Base-by-base conservation (phyloP, 2,329 filamentous ascomycete genomes). In the Paracamarosporium sp. region DNA sequence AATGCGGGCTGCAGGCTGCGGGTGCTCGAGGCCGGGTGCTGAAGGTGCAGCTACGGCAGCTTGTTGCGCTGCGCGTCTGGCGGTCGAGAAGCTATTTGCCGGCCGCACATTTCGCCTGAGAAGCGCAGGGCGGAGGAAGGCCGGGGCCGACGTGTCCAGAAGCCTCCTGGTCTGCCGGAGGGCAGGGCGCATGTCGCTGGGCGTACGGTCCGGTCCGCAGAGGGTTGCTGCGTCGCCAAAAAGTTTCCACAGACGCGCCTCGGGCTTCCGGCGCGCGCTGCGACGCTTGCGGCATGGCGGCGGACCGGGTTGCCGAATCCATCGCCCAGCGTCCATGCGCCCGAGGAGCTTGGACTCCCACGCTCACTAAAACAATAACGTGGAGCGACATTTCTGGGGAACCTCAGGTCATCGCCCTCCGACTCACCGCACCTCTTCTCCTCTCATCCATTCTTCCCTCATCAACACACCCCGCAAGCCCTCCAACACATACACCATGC, bases 121-220 rank as follows among this genome's bases (percentile, higher is more conserved):
- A 13, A 77, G 62, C 2, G 69, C 68, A 22, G 75, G 75, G 35
- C 73, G 76, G 46, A 77, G 69, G 47, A 76, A 76, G 4, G 64
- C 36, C 7, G 73, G 73, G 36, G 76, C 61, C 5, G 70, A 60
- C 40, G 67, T 58, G 48, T 69, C n/a, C n/a, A n/a, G n/a, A n/a
- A n/a, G n/a, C n/a, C n/a, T n/a, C n/a, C n/a, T n/a, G n/a, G n/a
- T n/a, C n/a, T n/a, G n/a, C n/a, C n/a, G n/a, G n/a, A n/a, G n/a
- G n/a, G n/a, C n/a, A n/a, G n/a, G n/a, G n/a, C 5, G 52, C 41
- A 46, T 55, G 52, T 5, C 50, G n/a, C n/a, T n/a, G n/a, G n/a
- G n/a, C n/a, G n/a, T n/a, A n/a, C n/a, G n/a, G n/a, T n/a, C n/a
- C n/a, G n/a, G n/a, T n/a, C n/a, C n/a, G n/a, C n/a, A n/a, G n/a